Conservation (phyloP, 2,329 filamentous ascomycete species). For the Coleophoma crateriformis region DNA sequence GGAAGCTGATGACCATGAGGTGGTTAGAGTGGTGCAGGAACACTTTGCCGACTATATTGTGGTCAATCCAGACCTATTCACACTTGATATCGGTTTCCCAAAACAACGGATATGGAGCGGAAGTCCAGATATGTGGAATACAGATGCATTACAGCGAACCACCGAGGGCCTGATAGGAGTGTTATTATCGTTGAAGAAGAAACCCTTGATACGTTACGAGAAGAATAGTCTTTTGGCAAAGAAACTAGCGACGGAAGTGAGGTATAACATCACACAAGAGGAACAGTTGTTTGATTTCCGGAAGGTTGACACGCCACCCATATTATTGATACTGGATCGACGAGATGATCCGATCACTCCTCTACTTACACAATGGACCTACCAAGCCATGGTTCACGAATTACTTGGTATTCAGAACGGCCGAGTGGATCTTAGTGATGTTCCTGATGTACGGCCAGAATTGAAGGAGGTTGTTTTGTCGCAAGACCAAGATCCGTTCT, state of each 20-base stretch:
- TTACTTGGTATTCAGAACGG: conserved; percentile 90
- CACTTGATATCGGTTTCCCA: conserved; percentile 67
- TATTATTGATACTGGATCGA: conserved; percentile 83
- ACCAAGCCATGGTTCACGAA: conserved; percentile 99
- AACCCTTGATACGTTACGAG: conserved; percentile 87
- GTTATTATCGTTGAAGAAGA: conserved; percentile 89
- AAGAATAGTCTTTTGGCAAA: conserved; percentile 86
- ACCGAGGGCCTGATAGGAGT: conserved; percentile 84
- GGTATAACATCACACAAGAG: conserved; percentile 91
- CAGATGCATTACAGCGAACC: conserved; percentile 78
- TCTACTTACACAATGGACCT: conserved; percentile 95
- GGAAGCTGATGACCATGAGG: conserved; percentile 95
- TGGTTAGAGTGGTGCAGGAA: conserved; percentile 90
- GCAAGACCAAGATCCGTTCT: conserved; percentile 96
- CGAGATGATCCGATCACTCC: conserved; percentile 94
- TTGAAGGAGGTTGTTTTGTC: conserved; percentile 92
- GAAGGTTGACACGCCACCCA: conserved; percentile 88
- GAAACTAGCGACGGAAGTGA: conserved; percentile 87
- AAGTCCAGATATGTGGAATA: conserved; percentile 83
- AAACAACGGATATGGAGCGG: conserved; percentile 75
- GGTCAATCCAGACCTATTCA: conserved; percentile 90
- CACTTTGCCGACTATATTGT: conserved; percentile 96
- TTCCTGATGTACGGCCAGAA: conserved; percentile 80
- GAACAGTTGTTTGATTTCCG: conserved; percentile 96
- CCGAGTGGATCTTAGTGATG: conserved; percentile 79